Evolutionary conservation across 345 rosid species (phyloP).

Genomic region (Trapa incisa): DNA sequence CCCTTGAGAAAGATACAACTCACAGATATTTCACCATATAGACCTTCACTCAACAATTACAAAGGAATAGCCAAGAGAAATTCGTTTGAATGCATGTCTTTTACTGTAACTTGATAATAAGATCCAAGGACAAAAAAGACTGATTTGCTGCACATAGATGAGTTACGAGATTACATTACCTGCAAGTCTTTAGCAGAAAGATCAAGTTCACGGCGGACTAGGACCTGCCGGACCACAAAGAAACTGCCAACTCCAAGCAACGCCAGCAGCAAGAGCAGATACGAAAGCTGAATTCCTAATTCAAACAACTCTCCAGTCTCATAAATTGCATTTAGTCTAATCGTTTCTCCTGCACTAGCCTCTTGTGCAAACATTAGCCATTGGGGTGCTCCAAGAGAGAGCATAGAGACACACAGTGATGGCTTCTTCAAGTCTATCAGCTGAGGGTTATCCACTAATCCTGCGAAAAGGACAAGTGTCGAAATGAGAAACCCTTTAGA

Average conservation of each 20-base stretch:
- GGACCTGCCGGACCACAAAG: slow-evolving; percentile 88
- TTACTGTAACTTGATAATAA: too few species aligned
- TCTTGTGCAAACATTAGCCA: slow-evolving; percentile 39
- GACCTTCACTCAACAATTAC: background rate
- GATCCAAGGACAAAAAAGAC: too few species aligned
- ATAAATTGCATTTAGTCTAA: slow-evolving; percentile 34
- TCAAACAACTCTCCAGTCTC: slow-evolving; percentile 77
- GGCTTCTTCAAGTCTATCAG: slow-evolving; percentile 30
- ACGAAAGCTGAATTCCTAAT: slow-evolving; percentile 82
- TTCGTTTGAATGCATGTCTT: background rate
- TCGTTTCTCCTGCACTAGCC: slow-evolving; percentile 47
- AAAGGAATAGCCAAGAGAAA: background rate
- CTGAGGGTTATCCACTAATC: slow-evolving; percentile 19
- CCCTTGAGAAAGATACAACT: background rate
- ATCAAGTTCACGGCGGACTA: slow-evolving; percentile 92
- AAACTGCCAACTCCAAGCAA: slow-evolving; percentile 83
- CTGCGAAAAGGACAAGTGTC: slow-evolving; percentile 24
- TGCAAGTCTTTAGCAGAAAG: slow-evolving; percentile 94
- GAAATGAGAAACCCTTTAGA: background rate
- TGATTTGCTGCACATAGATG: too few species aligned
- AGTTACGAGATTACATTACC: slow-evolving; percentile 21
- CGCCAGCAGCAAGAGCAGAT: slow-evolving; percentile 59
- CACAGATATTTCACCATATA: background rate
- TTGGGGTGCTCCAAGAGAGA: slow-evolving; percentile 39
- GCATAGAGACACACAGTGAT: slow-evolving; percentile 21